Evolutionary conservation across 169 alveolate genomes (phyloP).

Genomic region (Plasmodium ovale): DNA sequence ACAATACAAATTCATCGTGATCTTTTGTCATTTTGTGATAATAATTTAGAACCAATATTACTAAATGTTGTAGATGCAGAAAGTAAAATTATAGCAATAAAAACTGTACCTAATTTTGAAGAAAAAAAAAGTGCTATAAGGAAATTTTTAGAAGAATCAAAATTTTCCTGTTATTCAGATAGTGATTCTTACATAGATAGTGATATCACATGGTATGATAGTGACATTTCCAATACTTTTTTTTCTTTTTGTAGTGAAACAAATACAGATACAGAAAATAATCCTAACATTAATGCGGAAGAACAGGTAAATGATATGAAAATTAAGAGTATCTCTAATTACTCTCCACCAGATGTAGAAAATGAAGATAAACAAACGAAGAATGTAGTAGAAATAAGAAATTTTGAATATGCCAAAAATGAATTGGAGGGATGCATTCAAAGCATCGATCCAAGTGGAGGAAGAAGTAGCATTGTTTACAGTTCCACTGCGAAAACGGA

Average conservation of each 20-base stretch:
- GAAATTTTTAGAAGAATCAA: conserved; percentile 53
- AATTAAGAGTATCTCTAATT: neutral
- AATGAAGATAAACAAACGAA: neutral
- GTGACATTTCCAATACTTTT: neutral
- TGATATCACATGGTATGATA: conserved; percentile 69
- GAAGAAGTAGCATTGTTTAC: neutral
- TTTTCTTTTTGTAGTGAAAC: neutral
- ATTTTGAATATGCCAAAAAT: neutral
- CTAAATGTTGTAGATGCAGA: conserved; percentile 12
- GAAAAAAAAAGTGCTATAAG: conserved; percentile 19
- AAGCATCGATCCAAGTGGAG: neutral
- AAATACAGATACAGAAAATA: too few species aligned
- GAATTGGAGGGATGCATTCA: neutral
- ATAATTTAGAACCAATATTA: neutral
- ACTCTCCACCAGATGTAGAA: neutral
- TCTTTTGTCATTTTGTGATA: conserved; percentile 8
- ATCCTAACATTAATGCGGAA: too few species aligned
- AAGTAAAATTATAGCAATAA: conserved; percentile 43
- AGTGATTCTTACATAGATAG: conserved; percentile 76
- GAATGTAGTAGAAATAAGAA: neutral
- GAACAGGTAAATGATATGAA: neutral
- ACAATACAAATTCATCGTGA: conserved; percentile 64
- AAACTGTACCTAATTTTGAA: neutral
- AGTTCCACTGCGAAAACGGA: neutral
- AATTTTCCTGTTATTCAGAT: conserved; percentile 73